Evolutionary conservation across 805 yeast species (phyloP).

Genomic region (Kuraishia hungarica): DNA sequence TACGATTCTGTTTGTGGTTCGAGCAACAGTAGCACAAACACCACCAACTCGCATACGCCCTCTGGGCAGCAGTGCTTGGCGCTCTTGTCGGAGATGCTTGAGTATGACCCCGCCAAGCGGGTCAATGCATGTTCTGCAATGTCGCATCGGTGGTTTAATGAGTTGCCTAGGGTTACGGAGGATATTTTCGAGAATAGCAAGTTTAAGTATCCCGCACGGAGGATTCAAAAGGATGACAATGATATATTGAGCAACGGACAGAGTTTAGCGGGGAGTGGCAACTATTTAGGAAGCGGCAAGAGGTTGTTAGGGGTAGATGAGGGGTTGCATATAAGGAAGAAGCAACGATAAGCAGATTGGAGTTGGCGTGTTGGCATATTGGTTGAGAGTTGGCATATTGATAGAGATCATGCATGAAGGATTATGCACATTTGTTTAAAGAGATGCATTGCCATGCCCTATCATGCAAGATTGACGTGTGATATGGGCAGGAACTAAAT

Average conservation of each 20-base stretch:
- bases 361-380: too few species aligned
- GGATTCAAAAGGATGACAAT: conserved; percentile 81
- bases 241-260: conserved; percentile 40
- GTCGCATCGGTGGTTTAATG: conserved; percentile 71
- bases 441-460: too few species aligned
- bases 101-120: conserved; percentile 76
- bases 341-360: not conserved
- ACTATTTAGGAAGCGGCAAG: not conserved
- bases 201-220: conserved; percentile 73
- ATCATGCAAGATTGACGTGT: too few species aligned
- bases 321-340: conserved; percentile 1
- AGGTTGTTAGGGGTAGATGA: not conserved
- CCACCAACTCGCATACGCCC: conserved; percentile 36
- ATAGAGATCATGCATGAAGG: too few species aligned
- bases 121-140: conserved; percentile 73
- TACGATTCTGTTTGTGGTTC: conserved; percentile 70
- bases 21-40: not conserved
- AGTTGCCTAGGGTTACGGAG: conserved; percentile 54
- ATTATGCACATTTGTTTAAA: too few species aligned
- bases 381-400: too few species aligned
- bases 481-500: too few species aligned
- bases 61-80: conserved; percentile 37
- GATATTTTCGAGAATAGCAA: conserved; percentile 76
- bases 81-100: conserved; percentile 54
- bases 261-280: not conserved